These are phyloP conservation scores for Aspergillus nidulans DNA, from an alignment of 495 filamentous ascomycete species.

Conservation along the genomic window DNA sequence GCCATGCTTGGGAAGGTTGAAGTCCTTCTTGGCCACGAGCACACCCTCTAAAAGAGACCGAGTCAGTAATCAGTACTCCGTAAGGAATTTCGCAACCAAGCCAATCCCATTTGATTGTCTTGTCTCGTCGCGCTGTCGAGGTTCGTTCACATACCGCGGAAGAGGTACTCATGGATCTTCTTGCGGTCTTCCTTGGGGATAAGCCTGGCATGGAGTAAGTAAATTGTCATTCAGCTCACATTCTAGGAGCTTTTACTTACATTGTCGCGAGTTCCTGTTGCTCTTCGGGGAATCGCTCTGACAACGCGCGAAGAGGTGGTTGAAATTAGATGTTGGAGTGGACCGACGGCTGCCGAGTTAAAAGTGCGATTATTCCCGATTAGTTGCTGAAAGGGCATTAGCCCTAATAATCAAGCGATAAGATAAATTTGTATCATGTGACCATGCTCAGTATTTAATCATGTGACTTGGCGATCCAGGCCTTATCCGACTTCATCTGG, in stretches of 20 bases:
- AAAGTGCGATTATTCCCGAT: conserved; percentile 41
- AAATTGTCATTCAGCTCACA: neutral
- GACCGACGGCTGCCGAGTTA: conserved; percentile 28
- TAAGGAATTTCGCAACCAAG: neutral
- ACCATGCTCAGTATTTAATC: too few relatives aligned
- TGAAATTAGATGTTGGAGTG: conserved; percentile 37
- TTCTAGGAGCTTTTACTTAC: conserved; percentile 25
- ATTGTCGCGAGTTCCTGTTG: conserved; percentile 59
- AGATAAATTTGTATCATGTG: conserved; percentile 4
- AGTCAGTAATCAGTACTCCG: conserved; percentile 13
- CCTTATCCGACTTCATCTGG: neutral
- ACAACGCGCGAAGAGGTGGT: conserved; percentile 42
- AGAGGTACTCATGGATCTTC: conserved; percentile 99
- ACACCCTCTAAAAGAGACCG: conserved; percentile 75
- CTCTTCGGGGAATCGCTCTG: conserved; percentile 57
- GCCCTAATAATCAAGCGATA: conserved; percentile 31
- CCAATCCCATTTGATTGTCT: neutral
- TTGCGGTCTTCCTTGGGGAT: conserved; percentile 99
- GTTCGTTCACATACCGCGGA: conserved; percentile 66
- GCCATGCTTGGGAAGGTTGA: conserved; percentile 85
- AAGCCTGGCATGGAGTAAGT: conserved; percentile 55
- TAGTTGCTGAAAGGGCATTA: conserved; percentile 30
- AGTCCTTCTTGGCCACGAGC: conserved; percentile 98
- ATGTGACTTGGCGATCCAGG: neutral
- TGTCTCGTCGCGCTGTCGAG: neutral